A percentile compares a stretch with the other conserved stretches of the same genome.
Evolutionary conservation across 1,139 yeast species (phyloP).

Genomic region (Candida frijolesensis): DNA sequence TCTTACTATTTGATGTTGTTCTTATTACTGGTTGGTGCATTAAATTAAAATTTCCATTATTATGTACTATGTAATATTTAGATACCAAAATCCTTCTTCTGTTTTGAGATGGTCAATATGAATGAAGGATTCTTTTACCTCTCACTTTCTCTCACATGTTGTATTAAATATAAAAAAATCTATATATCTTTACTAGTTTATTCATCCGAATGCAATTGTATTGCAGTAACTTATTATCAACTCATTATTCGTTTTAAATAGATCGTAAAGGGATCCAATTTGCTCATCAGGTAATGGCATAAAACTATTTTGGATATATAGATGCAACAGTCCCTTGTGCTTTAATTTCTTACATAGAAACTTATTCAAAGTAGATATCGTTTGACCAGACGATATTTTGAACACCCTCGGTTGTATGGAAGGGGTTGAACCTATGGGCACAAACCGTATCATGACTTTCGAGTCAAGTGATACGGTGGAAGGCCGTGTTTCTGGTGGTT

Average conservation of each 20-base stretch:
- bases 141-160: not conserved
- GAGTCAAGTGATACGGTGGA: not conserved
- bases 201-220: conserved; percentile 58
- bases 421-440: conserved; percentile 60
- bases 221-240: conserved; percentile 57
- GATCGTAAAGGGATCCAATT: conserved; percentile 47
- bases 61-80: not conserved
- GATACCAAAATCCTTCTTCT: not conserved
- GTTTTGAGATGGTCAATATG: not conserved
- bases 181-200: not conserved
- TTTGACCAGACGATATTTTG: conserved; percentile 49
- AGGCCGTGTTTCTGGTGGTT: not conserved
- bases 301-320: conserved; percentile 61
- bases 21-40: not conserved
- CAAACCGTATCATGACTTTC: conserved; percentile 51
- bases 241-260: conserved; percentile 52
- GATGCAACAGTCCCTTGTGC: conserved; percentile 25
- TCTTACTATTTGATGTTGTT: not conserved
- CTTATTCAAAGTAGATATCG: conserved; percentile 45
- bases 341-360: conserved; percentile 48
- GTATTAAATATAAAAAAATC: not conserved
- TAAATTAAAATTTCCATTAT: too few relatives aligned
- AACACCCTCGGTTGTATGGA: conserved; percentile 52
- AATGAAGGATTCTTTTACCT: not conserved
- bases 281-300: conserved; percentile 63